These are phyloP conservation scores for Teratosphaeria epicoccoides DNA, from an alignment of 2,329 filamentous ascomycete genomes.

Conservation along the genomic window DNA sequence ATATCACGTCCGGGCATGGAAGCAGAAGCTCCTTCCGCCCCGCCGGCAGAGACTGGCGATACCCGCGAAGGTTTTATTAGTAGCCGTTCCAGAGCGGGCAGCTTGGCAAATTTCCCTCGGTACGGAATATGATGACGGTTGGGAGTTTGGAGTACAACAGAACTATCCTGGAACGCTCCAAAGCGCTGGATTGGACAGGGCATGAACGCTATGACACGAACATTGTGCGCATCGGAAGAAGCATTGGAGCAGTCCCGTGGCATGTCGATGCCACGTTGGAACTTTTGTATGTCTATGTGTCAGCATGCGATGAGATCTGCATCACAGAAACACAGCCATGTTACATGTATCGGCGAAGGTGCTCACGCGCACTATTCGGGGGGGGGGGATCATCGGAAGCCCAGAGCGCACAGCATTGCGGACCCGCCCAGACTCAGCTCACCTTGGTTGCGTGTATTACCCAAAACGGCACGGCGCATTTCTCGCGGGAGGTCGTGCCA, in stretches of 20 bases:
- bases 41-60: neutral
- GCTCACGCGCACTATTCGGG: neutral
- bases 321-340: no score
- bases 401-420: neutral
- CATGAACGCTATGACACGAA: neutral
- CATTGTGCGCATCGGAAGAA: neutral
- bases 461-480: no score
- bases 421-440: neutral
- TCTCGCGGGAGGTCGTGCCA: no score
- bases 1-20: neutral
- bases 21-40: neutral
- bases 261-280: neutral
- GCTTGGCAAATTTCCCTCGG: conserved; percentile 6
- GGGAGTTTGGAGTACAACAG: neutral
- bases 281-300: no score
- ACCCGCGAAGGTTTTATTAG: neutral
- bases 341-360: no score
- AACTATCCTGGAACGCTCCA: neutral
- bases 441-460: neutral
- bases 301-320: no score
- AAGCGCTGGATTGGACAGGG: neutral
- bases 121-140: conserved; percentile 11
- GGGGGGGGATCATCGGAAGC: no score
- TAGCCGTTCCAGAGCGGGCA: conserved; percentile 13
- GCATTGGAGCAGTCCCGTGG: neutral